phyloP scores from a whole-genome alignment of 768 basidiomycete species.

The Megacollybia marginata region DNA sequence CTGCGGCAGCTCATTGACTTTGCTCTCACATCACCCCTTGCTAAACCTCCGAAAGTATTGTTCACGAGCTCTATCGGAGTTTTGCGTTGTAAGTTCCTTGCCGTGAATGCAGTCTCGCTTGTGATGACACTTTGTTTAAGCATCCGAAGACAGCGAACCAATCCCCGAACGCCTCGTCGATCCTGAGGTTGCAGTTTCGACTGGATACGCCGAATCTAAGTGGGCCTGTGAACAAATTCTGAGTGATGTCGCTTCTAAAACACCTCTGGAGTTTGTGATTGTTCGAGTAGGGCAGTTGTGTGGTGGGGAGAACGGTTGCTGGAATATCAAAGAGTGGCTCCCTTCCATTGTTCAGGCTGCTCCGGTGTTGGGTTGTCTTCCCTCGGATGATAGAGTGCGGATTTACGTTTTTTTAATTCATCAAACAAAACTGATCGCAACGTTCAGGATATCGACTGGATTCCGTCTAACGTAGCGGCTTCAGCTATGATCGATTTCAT shows the following conservation, averaged over 20 bases:
- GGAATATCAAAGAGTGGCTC: slow-evolving; percentile 40
- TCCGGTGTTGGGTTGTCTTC: slow-evolving; percentile 19
- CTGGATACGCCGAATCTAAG: slow-evolving; percentile 43
- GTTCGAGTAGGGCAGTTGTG: slow-evolving; percentile 39
- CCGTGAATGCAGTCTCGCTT: slow-evolving; percentile 16
- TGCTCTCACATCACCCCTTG: slow-evolving; percentile 5
- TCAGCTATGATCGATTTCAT: slow-evolving; percentile 20
- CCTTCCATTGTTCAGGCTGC: slow-evolving; percentile 32
- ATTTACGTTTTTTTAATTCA: neutral
- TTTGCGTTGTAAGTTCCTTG: slow-evolving; percentile 14
- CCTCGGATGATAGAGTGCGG: slow-evolving; percentile 24
- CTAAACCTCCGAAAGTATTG: slow-evolving; percentile 3
- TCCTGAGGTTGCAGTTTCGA: slow-evolving; percentile 25
- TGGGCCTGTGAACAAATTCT: slow-evolving; percentile 30
- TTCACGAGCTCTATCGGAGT: slow-evolving; percentile 17
- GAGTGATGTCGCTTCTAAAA: neutral
- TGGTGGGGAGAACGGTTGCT: slow-evolving; percentile 33
- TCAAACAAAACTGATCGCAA: neutral
- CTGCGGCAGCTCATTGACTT: slow-evolving; percentile 40
- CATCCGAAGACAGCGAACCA: too few relatives aligned
- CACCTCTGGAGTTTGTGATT: slow-evolving; percentile 24
- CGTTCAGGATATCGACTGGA: slow-evolving; percentile 31
- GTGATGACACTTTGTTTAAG: too few relatives aligned
- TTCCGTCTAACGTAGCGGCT: slow-evolving; percentile 32
- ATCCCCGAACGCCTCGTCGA: slow-evolving; percentile 18